These are phyloP conservation scores for Epichloe typhina DNA, from an alignment of 2,329 filamentous ascomycete genomes.

Conservation along the genomic window DNA sequence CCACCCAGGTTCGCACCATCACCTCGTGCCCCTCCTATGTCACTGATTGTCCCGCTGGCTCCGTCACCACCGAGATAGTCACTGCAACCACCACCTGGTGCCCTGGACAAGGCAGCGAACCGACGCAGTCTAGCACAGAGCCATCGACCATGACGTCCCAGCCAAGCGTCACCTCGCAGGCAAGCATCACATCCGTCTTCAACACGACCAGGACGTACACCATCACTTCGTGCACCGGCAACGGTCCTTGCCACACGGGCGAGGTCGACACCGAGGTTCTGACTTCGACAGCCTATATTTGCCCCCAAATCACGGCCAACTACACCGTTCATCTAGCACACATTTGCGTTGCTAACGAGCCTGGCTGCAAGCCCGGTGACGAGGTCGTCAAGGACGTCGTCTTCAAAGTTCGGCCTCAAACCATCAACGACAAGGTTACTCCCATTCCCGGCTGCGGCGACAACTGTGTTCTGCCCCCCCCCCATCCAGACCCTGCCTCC, in stretches of 20 bases:
- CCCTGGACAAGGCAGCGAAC: conserved; percentile 11
- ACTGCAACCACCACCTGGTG: conserved; percentile 24
- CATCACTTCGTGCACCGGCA: conserved; percentile 42
- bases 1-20: conserved; percentile 18
- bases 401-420: conserved; percentile 15
- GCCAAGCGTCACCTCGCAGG: conserved; percentile 4
- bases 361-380: conserved; percentile 15
- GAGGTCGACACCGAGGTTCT: conserved; percentile 13
- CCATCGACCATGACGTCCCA: background rate
- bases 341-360: conserved; percentile 14
- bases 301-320: conserved; percentile 14
- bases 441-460: conserved; percentile 10
- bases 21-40: conserved; percentile 17
- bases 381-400: conserved; percentile 11
- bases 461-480: conserved; percentile 9
- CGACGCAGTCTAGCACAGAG: background rate
- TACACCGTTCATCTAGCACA: conserved; percentile 18
- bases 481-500: conserved; percentile 6
- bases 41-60: conserved; percentile 16
- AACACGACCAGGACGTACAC: conserved; percentile 42
- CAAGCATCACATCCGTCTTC: conserved; percentile 24
- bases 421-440: conserved; percentile 12
- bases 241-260: conserved; percentile 18
- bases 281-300: conserved; percentile 10
- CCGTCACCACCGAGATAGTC: conserved; percentile 16